Evolutionary conservation across 2,329 filamentous ascomycete species (phyloP).

Genomic region (Calonectria pseudoturangicola): DNA sequence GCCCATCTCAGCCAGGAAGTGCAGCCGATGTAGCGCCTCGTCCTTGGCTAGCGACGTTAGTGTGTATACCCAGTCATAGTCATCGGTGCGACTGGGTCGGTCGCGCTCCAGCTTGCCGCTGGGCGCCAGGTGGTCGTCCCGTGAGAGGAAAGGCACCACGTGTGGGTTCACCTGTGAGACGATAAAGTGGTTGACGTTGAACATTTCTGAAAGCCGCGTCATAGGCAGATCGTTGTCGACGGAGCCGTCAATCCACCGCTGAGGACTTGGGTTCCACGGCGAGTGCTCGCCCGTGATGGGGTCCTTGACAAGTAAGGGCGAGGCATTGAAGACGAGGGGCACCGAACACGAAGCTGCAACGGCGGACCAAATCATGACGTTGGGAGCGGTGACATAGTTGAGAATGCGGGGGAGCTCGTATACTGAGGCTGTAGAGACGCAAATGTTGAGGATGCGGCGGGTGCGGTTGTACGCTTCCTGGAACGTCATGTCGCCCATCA

Average conservation of each 20-base stretch:
- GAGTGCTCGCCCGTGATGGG: slow-evolving; percentile 84
- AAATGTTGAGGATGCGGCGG: slow-evolving; percentile 92
- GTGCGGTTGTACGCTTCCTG: slow-evolving; percentile 98
- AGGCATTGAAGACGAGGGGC: slow-evolving; percentile 88
- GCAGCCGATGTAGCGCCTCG: slow-evolving; percentile 87
- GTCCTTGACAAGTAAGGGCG: slow-evolving; percentile 88
- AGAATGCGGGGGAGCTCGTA: slow-evolving; percentile 91
- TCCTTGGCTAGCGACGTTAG: slow-evolving; percentile 84
- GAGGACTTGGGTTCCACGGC: slow-evolving; percentile 90
- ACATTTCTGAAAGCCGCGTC: slow-evolving; percentile 92
- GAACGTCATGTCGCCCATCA: slow-evolving; percentile 94
- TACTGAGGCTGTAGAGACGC: slow-evolving; percentile 89
- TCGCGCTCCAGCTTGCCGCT: slow-evolving; percentile 53
- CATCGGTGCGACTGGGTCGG: slow-evolving; percentile 57
- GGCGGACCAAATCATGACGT: slow-evolving; percentile 97
- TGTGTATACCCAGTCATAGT: slow-evolving; percentile 77
- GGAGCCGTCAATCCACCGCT: slow-evolving; percentile 94
- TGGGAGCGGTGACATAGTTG: slow-evolving; percentile 95
- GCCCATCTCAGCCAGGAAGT: slow-evolving; percentile 86
- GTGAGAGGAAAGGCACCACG: slow-evolving; percentile 88
- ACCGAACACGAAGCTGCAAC: slow-evolving; percentile 97
- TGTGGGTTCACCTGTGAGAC: slow-evolving; percentile 98
- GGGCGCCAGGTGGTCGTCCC: slow-evolving; percentile 78
- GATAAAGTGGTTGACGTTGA: slow-evolving; percentile 98
- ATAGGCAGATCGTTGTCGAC: slow-evolving; percentile 96